Percentiles rank a stretch among this genome's conserved stretches.
Conservation (phyloP, 2,329 filamentous ascomycete genomes). For the Botryotinia globosa region DNA sequence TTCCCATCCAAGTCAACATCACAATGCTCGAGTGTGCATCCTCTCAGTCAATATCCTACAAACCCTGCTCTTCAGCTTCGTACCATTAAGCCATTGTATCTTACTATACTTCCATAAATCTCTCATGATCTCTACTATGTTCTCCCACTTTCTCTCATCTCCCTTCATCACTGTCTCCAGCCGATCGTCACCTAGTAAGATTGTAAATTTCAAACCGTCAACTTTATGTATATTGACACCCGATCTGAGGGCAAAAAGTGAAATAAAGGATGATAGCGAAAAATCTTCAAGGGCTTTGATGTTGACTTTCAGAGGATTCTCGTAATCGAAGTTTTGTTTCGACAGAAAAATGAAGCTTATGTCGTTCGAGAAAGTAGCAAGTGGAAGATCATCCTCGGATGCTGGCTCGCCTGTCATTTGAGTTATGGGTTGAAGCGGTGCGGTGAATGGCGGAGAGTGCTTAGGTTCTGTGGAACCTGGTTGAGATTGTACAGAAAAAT, state of each 20-base stretch:
- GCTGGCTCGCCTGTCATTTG: neutral
- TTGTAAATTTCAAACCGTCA: neutral
- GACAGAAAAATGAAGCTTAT: neutral
- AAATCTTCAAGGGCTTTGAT: neutral
- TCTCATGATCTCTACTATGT: neutral
- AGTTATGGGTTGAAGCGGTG: too few species aligned
- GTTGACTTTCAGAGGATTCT: neutral
- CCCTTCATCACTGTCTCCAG: neutral
- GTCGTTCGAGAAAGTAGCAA: neutral
- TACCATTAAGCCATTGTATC: neutral
- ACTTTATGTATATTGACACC: neutral
- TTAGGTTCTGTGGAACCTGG: neutral
- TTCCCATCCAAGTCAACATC: neutral
- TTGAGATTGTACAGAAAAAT: neutral
- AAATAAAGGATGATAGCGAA: neutral
- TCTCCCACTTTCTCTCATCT: neutral
- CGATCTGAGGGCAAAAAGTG: neutral
- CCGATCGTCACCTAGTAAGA: neutral
- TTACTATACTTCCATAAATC: neutral
- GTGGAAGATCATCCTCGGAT: neutral
- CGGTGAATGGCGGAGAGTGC: neutral
- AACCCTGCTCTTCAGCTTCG: neutral
- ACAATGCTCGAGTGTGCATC: neutral
- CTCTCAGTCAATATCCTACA: slow-evolving; percentile 5
- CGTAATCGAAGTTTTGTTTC: neutral